Evolutionary conservation across 1,284 basidiomycete genomes (phyloP).

Genomic region (Caloboletus firmus): DNA sequence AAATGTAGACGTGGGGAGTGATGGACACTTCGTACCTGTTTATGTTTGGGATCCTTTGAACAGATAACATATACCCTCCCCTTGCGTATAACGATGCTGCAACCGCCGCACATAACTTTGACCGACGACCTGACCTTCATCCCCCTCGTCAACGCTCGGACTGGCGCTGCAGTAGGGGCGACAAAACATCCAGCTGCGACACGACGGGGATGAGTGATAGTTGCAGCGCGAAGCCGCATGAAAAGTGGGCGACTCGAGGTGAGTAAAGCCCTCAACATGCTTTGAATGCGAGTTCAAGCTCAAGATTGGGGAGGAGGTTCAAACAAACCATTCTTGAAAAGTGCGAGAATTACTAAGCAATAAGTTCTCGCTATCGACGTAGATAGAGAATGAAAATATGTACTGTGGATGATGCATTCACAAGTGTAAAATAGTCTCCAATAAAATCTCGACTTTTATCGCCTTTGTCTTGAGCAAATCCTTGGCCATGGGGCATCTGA

Average conservation of each 20-base stretch:
- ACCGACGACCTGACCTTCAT: constrained; percentile 98
- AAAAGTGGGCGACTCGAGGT: constrained; percentile 59
- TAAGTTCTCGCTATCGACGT: too few relatives aligned
- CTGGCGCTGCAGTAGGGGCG: constrained; percentile 20
- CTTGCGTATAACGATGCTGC: constrained; percentile 83
- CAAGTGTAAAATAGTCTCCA: too few relatives aligned
- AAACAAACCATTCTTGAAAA: too few relatives aligned
- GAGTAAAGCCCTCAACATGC: constrained; percentile 68
- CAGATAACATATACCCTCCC: constrained; percentile 94
- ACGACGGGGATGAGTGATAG: constrained; percentile 36
- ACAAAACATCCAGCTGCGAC: constrained; percentile 31
- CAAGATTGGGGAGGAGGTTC: too few relatives aligned
- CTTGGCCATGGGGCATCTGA: too few relatives aligned
- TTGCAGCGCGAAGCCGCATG: constrained; percentile 47
- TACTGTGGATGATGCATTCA: too few relatives aligned
- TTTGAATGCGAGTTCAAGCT: constrained; percentile 4
- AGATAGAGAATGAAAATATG: too few relatives aligned
- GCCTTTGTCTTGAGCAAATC: too few relatives aligned
- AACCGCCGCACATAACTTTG: constrained; percentile 91
- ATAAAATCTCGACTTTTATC: too few relatives aligned
- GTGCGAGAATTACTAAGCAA: too few relatives aligned
- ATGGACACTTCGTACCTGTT: constrained; percentile 72
- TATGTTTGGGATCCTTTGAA: constrained; percentile 94
- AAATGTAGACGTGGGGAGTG: constrained; percentile 1
- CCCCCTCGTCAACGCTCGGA: constrained; percentile 57